Evolutionary conservation across 352 stramenopile genomes (phyloP), one percentile per base, ranked within the genome.

Genomic region (Globisporangium nagaii): DNA sequence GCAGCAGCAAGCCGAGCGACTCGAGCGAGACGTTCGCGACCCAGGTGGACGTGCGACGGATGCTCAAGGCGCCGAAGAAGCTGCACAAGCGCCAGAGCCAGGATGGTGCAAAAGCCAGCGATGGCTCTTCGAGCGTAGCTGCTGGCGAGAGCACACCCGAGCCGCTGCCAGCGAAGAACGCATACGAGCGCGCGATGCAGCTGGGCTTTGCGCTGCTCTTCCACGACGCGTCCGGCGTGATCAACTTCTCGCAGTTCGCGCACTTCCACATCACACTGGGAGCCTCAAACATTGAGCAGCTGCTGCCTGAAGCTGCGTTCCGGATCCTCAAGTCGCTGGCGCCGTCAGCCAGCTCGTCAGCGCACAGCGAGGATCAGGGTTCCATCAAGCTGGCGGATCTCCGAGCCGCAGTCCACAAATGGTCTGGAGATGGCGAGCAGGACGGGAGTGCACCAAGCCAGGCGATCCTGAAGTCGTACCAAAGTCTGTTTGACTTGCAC

Each of bases 171-270:
- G 46, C 65, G 22, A 35, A 48, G 1, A 45, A 63, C 24, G 62
- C 70, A 15, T 78, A 81, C n/a, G 65, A 77, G 32, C 77, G 82
- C 36, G 82, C 77, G 3, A 59, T 85, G 20, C 58, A 80, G 28
- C 71, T 92, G 4, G 85, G 77, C 10, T 60, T 86, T 43, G 70
- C 75, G 19, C 64, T 95, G 34, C 56, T 95, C 12, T 82, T 92
- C 37, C 81, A 88, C 42, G 76, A 92, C 42, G 66, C 65, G 8
- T 88, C 79, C 0, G 79, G 79, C 2, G 69, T 93, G 5, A 73
- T 92, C 30, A 95, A 93, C 51, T 95, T 95, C 40, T 95, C 84
- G 3, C 84, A 95, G 63, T 93, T 95, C 67, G 84, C 82, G 20
- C 80, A 95, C 56, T 95, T 95, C 31, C 82, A 95, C 59, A 95